Base-by-base conservation (phyloP, 345 rosid genomes). In the Citrus medica region DNA sequence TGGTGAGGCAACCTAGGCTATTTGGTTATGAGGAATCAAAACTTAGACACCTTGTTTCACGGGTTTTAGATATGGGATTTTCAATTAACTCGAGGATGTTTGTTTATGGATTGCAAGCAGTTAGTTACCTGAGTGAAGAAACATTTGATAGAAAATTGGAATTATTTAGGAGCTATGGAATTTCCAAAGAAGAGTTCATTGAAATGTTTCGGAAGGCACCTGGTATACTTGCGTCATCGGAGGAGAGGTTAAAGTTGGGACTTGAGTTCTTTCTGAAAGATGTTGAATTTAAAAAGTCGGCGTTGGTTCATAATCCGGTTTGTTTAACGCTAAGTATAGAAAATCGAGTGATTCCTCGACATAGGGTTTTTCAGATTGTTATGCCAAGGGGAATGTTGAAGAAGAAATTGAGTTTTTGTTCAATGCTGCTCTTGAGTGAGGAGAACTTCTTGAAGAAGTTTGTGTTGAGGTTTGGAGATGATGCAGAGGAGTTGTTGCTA, bases 1-100 rank as follows among this genome's bases (percentile, higher is more conserved):
- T 85, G 28, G 76, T 25, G 74, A 80, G 79, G 55, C 83, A 79
- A 67, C 89, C 88, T 27, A 75, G 84, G 61, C 65, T 88, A 46
- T 84, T 86, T 58, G 12, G 61, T 22, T 22, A 42, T 40, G 32
- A 9, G 51, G 85, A 83, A 59, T 48, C 79, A 0, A 59, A 22
- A n/a, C 75, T 86, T 62, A 74, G 56, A 28, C 76, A 42, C 16
- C 42, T 81, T 21, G 83, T 81, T 75, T 75, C 69, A 0, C 73
- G 62, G 68, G 81, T 35, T 67, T 72, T 73, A 22, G 77, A 74
- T 61, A 65, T 84, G 77, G 91, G 91, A 13, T 76, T 86, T 67
- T 77, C 85, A 4, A 74, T 79, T 10, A 55, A 84, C n/a, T 88
- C 89, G 13, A 76, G 85, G 74, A 84, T 86, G 89, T 80, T 86